These are phyloP conservation scores for Fusarium lateritium DNA, from an alignment of 2,329 filamentous ascomycete species.

Conservation along the genomic window DNA sequence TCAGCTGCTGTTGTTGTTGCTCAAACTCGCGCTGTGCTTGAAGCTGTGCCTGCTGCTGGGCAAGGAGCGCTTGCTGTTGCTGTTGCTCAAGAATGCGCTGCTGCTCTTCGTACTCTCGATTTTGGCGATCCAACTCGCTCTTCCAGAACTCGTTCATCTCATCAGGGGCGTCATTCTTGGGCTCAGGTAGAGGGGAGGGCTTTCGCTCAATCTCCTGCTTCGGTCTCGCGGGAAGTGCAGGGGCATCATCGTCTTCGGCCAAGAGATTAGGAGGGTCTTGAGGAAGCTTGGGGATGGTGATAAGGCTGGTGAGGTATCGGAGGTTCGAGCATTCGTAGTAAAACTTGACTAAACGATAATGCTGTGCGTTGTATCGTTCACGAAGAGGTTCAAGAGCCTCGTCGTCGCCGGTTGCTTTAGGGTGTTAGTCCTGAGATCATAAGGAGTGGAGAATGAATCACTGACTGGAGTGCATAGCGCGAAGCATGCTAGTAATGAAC, in stretches of 20 bases:
- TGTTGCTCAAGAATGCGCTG: conserved; percentile 90
- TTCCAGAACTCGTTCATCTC: conserved; percentile 99
- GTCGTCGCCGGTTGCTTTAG: conserved; percentile 86
- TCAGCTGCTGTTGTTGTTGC: conserved; percentile 88
- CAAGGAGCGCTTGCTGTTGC: conserved; percentile 83
- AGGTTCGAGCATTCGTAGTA: conserved; percentile 99
- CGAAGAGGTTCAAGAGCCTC: conserved; percentile 92
- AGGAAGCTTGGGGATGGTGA: conserved; percentile 95
- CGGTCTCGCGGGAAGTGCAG: conserved; percentile 84
- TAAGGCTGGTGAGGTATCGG: conserved; percentile 94
- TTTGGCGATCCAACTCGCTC: conserved; percentile 89
- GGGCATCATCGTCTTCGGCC: conserved; percentile 85
- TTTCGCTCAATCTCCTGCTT: conserved; percentile 80
- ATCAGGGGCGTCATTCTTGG: conserved; percentile 85
- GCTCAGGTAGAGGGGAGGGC: conserved; percentile 77
- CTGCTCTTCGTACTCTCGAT: conserved; percentile 95
- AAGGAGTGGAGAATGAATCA: conserved; percentile 27
- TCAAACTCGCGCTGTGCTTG: conserved; percentile 97
- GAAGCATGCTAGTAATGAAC: conserved; percentile 99
- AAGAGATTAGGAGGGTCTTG: conserved; percentile 94
- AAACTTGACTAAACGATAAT: conserved; percentile 96
- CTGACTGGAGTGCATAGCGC: conserved; percentile 96
- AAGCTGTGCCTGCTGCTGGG: conserved; percentile 85
- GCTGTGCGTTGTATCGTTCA: conserved; percentile 92
- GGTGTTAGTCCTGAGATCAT: conserved; percentile 39